Evolutionary conservation across 768 basidiomycete species (phyloP).

Genomic region (Tricholoma flavovirens): DNA sequence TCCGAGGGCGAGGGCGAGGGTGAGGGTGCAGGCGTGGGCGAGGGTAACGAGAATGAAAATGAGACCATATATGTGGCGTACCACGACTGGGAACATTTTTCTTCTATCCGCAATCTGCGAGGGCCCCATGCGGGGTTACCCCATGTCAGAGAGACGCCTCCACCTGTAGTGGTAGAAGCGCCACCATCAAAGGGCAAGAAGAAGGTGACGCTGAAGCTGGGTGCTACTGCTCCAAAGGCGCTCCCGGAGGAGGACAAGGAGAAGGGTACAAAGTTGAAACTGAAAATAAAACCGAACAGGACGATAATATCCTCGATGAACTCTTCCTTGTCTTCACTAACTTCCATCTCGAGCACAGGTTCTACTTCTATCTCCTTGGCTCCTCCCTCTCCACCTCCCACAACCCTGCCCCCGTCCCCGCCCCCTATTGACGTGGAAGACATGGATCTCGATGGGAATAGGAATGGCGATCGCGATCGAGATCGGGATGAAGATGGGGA

Average conservation of each 20-base stretch:
- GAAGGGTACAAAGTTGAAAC: neutral
- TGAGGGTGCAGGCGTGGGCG: conserved; percentile 13
- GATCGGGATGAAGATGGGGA: neutral
- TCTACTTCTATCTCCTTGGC: conserved; percentile 4
- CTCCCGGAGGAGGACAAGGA: too few species aligned
- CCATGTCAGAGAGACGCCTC: conserved; percentile 47
- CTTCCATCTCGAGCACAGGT: neutral
- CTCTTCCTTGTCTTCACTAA: neutral
- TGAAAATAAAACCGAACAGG: neutral
- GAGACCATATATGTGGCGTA: conserved; percentile 84
- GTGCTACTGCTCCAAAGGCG: neutral
- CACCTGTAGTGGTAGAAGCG: conserved; percentile 23
- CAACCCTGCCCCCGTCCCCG: neutral
- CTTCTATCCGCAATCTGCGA: conserved; percentile 80
- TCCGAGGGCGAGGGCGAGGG: neutral
- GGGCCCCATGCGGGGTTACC: conserved; percentile 82
- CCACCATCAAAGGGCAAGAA: conserved; percentile 19
- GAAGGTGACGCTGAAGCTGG: conserved; percentile 27
- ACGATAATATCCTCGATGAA: neutral
- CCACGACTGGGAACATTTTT: conserved; percentile 94
- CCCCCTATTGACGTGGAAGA: neutral
- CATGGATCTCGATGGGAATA: neutral
- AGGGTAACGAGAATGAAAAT: conserved; percentile 14
- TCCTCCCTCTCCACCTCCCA: neutral
- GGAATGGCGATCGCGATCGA: too few species aligned